phyloP scores from a whole-genome alignment of 345 rosid genomes.

The Pistacia vera region DNA sequence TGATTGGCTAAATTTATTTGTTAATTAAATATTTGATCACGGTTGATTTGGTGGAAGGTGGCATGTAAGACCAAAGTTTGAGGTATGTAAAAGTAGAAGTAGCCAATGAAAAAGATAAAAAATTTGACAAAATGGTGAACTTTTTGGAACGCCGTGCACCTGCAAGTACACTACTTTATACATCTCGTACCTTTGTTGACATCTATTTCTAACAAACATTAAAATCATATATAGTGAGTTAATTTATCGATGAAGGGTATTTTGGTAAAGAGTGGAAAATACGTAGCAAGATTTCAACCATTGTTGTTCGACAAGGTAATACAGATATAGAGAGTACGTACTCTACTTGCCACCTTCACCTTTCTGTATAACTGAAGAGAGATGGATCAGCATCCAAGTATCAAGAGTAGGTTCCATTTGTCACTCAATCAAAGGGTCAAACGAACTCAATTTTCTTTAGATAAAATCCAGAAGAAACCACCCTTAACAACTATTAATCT shows the following conservation, averaged over 20 bases:
- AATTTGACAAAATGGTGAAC: no score
- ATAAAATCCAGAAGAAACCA: constrained; percentile 24
- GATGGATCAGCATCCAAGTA: constrained; percentile 6
- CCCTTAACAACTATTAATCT: constrained; percentile 2
- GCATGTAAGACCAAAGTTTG: neutral
- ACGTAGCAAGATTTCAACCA: neutral
- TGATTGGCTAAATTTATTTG: no score
- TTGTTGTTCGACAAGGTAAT: constrained; percentile 4
- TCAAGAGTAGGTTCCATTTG: constrained; percentile 22
- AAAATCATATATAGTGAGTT: no score
- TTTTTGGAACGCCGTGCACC: no score
- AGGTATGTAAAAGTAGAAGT: neutral
- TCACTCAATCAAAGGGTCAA: constrained; percentile 13
- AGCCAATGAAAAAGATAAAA: neutral
- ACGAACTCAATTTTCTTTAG: neutral
- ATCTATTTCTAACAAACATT: no score
- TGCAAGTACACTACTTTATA: no score
- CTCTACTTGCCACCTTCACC: neutral
- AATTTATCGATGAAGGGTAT: neutral
- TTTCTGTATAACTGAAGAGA: neutral
- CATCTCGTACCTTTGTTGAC: no score
- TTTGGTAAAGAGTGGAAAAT: neutral
- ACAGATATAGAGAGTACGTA: neutral
- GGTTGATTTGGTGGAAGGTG: neutral
- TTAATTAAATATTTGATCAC: neutral